Base-by-base conservation (phyloP, 2,329 filamentous ascomycete genomes). In the Cytospora chrysosperma region DNA sequence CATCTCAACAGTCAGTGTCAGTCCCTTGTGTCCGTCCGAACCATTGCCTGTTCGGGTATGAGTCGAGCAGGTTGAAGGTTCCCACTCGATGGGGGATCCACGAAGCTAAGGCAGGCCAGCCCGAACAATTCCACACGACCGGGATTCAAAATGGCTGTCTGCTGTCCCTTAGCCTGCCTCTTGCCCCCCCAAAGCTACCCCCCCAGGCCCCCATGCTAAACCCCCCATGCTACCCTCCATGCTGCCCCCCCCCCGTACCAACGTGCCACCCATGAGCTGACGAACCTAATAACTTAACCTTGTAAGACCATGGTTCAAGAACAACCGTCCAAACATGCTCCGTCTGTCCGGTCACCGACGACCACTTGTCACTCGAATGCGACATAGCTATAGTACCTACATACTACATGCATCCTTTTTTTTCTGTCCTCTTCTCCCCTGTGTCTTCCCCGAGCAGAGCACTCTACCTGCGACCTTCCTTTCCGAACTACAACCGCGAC, bases 291-390 rank as follows among this genome's bases (percentile, higher is more conserved):
- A n/a, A n/a, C n/a, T 8, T 13, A 7, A 43, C 37, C 17, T 47
- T 34, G 32, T 34, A 34, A 15, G 13, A 34, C 4, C 40, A 43
- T 43, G 40, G 40, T n/a, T 43, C 40, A 43, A 43, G 5, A 43
- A 12, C 4, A 43, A 43, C 15, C 24, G 32, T 27, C 26, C 27
- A 54, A n/a, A 53, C 28, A 49, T 52, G 49, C 63, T 65, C 64
- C 64, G 57, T 64, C 64, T 62, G 64, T 63, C 64, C 64, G 64
- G 61, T 54, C 51, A 34, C 47, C 61, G 54, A 52, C 53, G 9
- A 40, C 54, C 26, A 40, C 32, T n/a, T n/a, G n/a, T n/a, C n/a
- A n/a, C n/a, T n/a, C n/a, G n/a, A n/a, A n/a, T n/a, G n/a, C n/a
- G n/a, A n/a, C n/a, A n/a, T n/a, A n/a, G n/a, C n/a, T n/a, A n/a